phyloP scores from a whole-genome alignment of 345 rosid genomes.

The Rhodamnia rubescens region DNA sequence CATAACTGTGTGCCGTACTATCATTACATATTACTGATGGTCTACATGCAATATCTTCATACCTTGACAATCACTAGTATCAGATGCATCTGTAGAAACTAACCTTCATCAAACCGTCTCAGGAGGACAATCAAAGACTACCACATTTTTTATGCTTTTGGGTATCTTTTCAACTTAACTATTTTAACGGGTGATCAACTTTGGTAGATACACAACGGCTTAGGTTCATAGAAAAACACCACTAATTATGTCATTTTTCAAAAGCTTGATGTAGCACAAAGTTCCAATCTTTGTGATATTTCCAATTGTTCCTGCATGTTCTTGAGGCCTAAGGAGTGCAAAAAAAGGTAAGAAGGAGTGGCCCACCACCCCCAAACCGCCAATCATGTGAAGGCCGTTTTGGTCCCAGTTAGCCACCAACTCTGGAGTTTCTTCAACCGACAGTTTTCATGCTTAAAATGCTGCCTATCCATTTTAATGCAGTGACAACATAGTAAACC shows the following conservation, averaged over 20 bases:
- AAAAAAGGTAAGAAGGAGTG: not conserved
- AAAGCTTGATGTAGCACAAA: not conserved
- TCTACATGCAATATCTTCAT: not conserved
- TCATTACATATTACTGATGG: not conserved
- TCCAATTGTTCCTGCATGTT: not conserved
- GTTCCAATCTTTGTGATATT: not conserved
- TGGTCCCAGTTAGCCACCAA: not conserved
- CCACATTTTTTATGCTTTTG: not conserved
- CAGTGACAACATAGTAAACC: not conserved
- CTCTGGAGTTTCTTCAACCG: not conserved
- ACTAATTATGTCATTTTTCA: no score
- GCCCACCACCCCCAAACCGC: not conserved
- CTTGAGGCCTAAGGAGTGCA: not conserved
- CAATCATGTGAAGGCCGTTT: not conserved
- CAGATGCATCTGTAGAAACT: not conserved
- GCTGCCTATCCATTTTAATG: not conserved
- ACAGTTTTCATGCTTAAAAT: not conserved
- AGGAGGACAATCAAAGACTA: not conserved
- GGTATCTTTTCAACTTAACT: not conserved
- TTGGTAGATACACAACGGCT: not conserved
- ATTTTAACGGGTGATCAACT: not conserved
- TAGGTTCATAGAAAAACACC: no score
- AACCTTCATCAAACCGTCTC: not conserved
- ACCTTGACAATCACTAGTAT: not conserved
- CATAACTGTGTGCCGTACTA: not conserved